Percentiles rank a stretch among this genome's conserved stretches.
Evolutionary conservation across 768 basidiomycete genomes (phyloP).

Genomic region (Phlebiopsis gigantea): DNA sequence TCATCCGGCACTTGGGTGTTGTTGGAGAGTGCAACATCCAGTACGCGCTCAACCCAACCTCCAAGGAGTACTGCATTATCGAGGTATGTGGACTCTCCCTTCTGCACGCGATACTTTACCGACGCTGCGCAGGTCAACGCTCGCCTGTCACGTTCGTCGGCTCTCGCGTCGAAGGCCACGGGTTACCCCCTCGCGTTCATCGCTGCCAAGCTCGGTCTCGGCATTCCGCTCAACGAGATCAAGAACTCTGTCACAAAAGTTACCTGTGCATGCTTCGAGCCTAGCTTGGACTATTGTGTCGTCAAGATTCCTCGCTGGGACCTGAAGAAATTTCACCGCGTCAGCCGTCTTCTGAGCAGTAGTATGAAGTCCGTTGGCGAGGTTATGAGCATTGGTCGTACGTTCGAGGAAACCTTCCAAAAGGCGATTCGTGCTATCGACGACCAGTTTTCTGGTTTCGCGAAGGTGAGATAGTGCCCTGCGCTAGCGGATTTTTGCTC

Average conservation of each 20-base stretch:
- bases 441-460: constrained; percentile 90
- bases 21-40: constrained; percentile 99
- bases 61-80: constrained; percentile 97
- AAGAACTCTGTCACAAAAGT: constrained; percentile 96
- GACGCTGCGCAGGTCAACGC: constrained; percentile 59
- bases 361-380: constrained; percentile 99
- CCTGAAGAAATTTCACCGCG: constrained; percentile 94
- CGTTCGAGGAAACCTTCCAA: constrained; percentile 98
- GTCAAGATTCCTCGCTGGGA: constrained; percentile 99
- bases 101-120: constrained; percentile 21
- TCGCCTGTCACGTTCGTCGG: constrained; percentile 96
- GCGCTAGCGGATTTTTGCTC: background rate
- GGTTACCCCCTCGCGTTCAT: constrained; percentile 98
- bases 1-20: constrained; percentile 97
- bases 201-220: constrained; percentile 95
- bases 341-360: constrained; percentile 84
- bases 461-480: constrained; percentile 47
- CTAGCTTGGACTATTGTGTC: constrained; percentile 93
- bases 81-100: constrained; percentile 45
- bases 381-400: constrained; percentile 98
- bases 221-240: constrained; percentile 96
- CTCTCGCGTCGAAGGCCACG: constrained; percentile 96
- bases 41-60: constrained; percentile 92
- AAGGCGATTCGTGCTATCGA: constrained; percentile 97
- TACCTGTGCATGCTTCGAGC: constrained; percentile 97